Evolutionary conservation across 805 yeast species (phyloP).

Genomic region (Lipomyces kockii): DNA sequence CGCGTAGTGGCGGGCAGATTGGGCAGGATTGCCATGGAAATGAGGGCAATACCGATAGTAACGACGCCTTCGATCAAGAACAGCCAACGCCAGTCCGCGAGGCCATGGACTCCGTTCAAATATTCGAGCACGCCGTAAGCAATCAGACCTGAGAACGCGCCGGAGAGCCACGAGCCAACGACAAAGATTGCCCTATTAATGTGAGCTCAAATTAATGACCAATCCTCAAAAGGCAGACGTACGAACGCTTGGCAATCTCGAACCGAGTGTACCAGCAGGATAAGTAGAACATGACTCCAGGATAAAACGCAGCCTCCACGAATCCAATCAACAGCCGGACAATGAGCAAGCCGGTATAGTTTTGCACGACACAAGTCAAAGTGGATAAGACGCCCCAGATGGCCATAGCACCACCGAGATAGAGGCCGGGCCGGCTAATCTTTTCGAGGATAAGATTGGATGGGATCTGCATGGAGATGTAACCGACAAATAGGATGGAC

Average conservation of each 20-base stretch:
- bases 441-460: conserved; percentile 54
- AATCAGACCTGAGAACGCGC: conserved; percentile 60
- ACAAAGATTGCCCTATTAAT: conserved; percentile 50
- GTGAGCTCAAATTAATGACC: conserved; percentile 33
- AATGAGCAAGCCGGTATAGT: conserved; percentile 52
- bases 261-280: conserved; percentile 61
- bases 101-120: conserved; percentile 50
- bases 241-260: conserved; percentile 55
- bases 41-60: conserved; percentile 53
- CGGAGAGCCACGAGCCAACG: conserved; percentile 55
- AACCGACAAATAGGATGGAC: conserved; percentile 57
- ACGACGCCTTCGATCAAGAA: conserved; percentile 61
- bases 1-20: conserved; percentile 59
- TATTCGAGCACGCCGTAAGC: conserved; percentile 58
- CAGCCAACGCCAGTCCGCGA: conserved; percentile 60
- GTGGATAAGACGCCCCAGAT: conserved; percentile 54
- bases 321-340: conserved; percentile 54
- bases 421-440: conserved; percentile 56
- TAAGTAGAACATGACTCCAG: conserved; percentile 55
- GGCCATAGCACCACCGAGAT: conserved; percentile 55
- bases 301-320: conserved; percentile 56
- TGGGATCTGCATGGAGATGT: conserved; percentile 56
- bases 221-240: conserved; percentile 29
- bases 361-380: conserved; percentile 53
- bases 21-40: conserved; percentile 56